These are phyloP conservation scores for Viridothelium virens DNA, from an alignment of 495 filamentous ascomycete genomes.

Conservation along the genomic window DNA sequence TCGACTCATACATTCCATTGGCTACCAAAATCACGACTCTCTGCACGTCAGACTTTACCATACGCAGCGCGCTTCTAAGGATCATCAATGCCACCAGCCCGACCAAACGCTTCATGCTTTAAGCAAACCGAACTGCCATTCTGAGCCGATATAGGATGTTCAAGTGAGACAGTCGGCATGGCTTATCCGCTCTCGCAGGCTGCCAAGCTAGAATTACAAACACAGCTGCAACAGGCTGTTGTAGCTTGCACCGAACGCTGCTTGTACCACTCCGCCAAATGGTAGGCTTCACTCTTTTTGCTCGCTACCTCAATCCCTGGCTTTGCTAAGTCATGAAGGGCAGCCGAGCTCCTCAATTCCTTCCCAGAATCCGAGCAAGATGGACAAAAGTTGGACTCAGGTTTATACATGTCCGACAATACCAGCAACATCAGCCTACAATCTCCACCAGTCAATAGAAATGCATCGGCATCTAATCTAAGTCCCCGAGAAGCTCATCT, in stretches of 20 bases:
- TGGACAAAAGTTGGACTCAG: conserved; percentile 34
- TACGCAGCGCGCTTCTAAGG: no score
- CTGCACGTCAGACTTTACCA: no score
- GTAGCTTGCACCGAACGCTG: conserved; percentile 90
- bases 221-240: conserved; percentile 69
- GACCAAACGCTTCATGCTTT: no score
- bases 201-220: conserved; percentile 44
- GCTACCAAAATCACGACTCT: no score
- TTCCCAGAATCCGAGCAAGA: conserved; percentile 45
- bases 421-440: conserved; percentile 23
- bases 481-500: conserved; percentile 62
- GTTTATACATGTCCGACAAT: conserved; percentile 50
- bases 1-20: no score
- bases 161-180: neutral
- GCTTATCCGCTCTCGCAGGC: conserved; percentile 24
- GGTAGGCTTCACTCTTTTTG: conserved; percentile 46
- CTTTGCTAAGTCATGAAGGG: conserved; percentile 49
- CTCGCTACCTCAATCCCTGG: neutral
- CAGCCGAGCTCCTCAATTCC: conserved; percentile 85
- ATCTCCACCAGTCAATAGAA: neutral
- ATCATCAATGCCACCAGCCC: no score
- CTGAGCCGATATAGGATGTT: neutral
- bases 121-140: neutral
- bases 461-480: conserved; percentile 39
- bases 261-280: conserved; percentile 94